Base-by-base conservation (phyloP, 495 filamentous ascomycete species). In the Aspergillus saccharolyticus region DNA sequence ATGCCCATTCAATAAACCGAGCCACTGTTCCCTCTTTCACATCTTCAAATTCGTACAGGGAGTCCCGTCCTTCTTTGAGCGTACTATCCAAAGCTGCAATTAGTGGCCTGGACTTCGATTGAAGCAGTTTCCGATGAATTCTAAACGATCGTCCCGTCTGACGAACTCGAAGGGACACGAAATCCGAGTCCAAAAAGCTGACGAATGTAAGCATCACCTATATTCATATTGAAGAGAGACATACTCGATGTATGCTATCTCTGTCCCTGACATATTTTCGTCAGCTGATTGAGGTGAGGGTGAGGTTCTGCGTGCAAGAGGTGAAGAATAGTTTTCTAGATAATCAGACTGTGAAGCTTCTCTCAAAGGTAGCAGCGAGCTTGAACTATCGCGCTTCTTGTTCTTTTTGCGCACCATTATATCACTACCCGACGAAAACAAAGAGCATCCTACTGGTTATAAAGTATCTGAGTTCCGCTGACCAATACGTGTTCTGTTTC, bases 1-100 rank as follows among this genome's bases (percentile, higher is more conserved):
- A 53, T 19, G 33, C 33, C 51, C 51, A 53, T 53, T 53, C 33
- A 42, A 53, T 7, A 44, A 53, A 53, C 33, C 25, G 51, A 20
- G 51, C 51, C 9, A 53, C 7, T 44, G 51, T 44, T 20, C 17
- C 51, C 17, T 53, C 33, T 18, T 19, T 43, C 14, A 43, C 42
- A 16, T 54, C 42, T 3, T 42, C 18, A 25, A 54, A 45, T 4
- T 5, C 42, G n/a, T 54, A 45, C 12, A 54, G 3, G 9, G 1
- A 4, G 18, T 54, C 9, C 17, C 44, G 52, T 3, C 33, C 16
- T 17, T 54, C 42, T 15, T 9, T 42, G 10, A 25, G 21, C 9
- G 16, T n/a, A 42, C 42, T 42, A 43, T 54, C 16, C 33, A 44
- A 28, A 12, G 20, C 52, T 14, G 52, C 19, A 18, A 8, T 25